phyloP scores from a whole-genome alignment of 75 land plant genomes.

The Selaginella moellendorffii region DNA sequence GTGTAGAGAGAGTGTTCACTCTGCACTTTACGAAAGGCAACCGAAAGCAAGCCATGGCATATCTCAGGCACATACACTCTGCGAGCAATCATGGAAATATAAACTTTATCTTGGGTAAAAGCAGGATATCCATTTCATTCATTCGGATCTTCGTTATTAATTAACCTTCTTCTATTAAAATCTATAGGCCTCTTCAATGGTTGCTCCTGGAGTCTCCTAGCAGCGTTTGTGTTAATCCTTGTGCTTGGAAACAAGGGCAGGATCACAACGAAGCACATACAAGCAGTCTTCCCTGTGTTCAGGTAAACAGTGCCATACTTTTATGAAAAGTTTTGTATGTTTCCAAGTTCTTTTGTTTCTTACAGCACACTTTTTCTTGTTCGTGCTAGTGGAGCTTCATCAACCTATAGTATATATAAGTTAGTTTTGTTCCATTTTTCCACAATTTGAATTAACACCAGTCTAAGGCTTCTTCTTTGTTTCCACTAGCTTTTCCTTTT shows the following conservation, averaged over 20 bases:
- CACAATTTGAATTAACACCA: no score
- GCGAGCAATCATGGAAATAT: constrained; percentile 6
- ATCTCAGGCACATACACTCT: constrained; percentile 17
- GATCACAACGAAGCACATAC: constrained; percentile 13
- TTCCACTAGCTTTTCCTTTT: no score
- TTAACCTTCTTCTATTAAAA: neutral
- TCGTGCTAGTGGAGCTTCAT: no score
- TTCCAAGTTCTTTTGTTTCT: neutral
- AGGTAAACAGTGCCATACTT: neutral
- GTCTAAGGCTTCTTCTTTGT: no score
- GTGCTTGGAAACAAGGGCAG: neutral
- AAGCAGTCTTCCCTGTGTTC: constrained; percentile 9
- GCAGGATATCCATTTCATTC: no score
- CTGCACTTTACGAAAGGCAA: constrained; percentile 21
- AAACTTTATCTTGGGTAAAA: constrained; percentile 22
- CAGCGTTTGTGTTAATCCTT: constrained; percentile 15
- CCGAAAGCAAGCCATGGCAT: constrained; percentile 23
- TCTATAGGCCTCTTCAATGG: constrained; percentile 23
- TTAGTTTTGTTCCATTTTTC: no score
- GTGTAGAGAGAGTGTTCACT: constrained; percentile 26
- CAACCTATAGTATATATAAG: no score
- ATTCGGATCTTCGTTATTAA: neutral
- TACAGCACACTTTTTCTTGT: constrained; percentile 21
- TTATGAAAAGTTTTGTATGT: neutral
- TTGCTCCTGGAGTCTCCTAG: constrained; percentile 18